Conservation (phyloP, 2,329 filamentous ascomycete species). For the Colletotrichum lentis region DNA sequence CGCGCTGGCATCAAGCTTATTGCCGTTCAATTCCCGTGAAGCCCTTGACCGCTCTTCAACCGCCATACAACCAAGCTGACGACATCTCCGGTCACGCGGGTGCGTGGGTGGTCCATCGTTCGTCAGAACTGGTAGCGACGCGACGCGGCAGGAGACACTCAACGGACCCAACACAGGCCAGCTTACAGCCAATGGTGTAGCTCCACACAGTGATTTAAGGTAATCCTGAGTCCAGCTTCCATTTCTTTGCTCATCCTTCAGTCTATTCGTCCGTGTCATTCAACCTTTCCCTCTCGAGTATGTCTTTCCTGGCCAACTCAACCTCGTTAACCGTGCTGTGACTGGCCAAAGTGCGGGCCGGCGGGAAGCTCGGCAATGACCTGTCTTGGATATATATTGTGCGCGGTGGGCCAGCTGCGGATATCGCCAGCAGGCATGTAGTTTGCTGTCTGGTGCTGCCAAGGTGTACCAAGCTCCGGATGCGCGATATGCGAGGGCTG, state of each 20-base stretch:
- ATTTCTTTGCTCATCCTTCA: not conserved
- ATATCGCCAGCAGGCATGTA: not conserved
- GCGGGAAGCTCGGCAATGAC: constrained; percentile 2
- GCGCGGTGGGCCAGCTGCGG: not conserved
- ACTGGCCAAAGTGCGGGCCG: not conserved
- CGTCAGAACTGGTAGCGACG: no score
- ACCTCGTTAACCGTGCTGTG: not conserved
- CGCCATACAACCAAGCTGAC: not conserved
- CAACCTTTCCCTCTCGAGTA: not conserved
- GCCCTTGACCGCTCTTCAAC: not conserved
- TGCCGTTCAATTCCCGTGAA: constrained; percentile 15
- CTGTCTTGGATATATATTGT: not conserved
- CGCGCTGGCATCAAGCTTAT: not conserved
- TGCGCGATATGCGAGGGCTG: not conserved
- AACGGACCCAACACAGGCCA: no score
- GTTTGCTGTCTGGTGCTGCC: not conserved
- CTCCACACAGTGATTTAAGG: not conserved
- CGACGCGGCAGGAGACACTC: not conserved
- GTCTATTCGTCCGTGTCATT: not conserved
- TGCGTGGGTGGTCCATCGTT: not conserved
- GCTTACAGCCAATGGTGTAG: not conserved
- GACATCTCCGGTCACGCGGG: not conserved
- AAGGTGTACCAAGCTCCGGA: not conserved
- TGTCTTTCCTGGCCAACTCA: not conserved
- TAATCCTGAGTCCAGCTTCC: not conserved